A percentile compares a stretch with the other conserved stretches of the same genome.
phyloP scores from a whole-genome alignment of 371 early-diverging fungal genomes.

The Mortierella sp. region DNA sequence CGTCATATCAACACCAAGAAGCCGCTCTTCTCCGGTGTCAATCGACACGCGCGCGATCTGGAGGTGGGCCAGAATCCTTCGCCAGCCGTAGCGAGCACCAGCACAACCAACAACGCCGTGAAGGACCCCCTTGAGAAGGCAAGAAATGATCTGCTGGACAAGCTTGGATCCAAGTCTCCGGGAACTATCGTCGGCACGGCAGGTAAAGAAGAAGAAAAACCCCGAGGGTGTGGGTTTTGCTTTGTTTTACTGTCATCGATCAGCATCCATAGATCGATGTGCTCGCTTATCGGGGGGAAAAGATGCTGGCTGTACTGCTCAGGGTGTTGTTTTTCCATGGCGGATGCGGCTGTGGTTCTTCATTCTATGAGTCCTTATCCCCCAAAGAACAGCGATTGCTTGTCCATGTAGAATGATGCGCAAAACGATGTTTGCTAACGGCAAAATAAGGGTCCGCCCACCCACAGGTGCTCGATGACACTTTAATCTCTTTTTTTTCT shows the following conservation, averaged over 20 bases:
- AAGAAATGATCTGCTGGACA: slow-evolving; percentile 39
- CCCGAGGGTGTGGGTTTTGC: neutral
- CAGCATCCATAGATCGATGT: neutral
- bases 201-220: slow-evolving; percentile 21
- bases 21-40: slow-evolving; percentile 27
- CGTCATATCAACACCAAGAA: slow-evolving; percentile 25
- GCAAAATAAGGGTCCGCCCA: neutral
- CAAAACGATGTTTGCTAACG: neutral
- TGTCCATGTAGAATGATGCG: neutral
- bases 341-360: no score
- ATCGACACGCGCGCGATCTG: slow-evolving; percentile 21
- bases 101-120: neutral
- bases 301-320: neutral
- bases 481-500: neutral
- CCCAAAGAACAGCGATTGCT: neutral
- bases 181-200: slow-evolving; percentile 36
- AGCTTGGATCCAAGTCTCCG: slow-evolving; percentile 38
- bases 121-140: slow-evolving; percentile 45
- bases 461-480: slow-evolving; percentile 1
- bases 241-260: neutral
- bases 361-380: neutral
- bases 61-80: slow-evolving; percentile 10
- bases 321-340: neutral
- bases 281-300: neutral
- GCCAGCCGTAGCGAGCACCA: neutral